Conservation (phyloP, 164 flowering plant species). For the Paratinospora sagittata region DNA sequence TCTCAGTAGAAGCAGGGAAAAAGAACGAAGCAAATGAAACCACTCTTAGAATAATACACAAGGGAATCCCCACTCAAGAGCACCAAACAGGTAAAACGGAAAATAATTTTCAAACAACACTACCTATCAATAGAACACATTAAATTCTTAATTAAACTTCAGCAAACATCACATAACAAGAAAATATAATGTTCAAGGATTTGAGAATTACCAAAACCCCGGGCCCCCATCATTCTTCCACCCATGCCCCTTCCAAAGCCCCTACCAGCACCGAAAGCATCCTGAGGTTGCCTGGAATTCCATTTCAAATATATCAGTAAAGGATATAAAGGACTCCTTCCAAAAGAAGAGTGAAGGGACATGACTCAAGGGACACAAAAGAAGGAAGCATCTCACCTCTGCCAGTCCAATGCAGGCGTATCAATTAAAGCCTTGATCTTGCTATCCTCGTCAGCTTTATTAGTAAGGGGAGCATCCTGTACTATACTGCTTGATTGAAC, state of each 20-base stretch:
- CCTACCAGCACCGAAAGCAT: slow-evolving; percentile 67
- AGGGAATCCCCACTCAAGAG: background rate
- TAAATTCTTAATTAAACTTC: background rate
- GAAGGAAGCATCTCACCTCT: slow-evolving; percentile 40
- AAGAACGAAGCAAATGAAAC: background rate
- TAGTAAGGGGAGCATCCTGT: slow-evolving; percentile 56
- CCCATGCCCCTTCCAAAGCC: slow-evolving; percentile 84
- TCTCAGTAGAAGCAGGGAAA: background rate
- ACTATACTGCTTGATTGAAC: slow-evolving; percentile 37
- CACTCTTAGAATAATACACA: background rate
- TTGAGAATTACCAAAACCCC: slow-evolving; percentile 64
- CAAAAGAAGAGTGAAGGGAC: background rate
- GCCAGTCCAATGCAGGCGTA: slow-evolving; percentile 88
- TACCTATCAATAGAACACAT: background rate
- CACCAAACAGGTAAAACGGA: background rate
- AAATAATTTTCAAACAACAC: background rate
- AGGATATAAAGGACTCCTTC: background rate
- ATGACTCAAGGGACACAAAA: background rate
- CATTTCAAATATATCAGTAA: slow-evolving; percentile 1
- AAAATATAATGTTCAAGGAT: background rate
- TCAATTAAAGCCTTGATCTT: slow-evolving; percentile 84
- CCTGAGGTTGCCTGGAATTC: slow-evolving; percentile 55
- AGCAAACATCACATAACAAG: background rate
- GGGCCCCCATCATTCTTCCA: slow-evolving; percentile 71
- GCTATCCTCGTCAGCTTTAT: slow-evolving; percentile 84